Base-by-base conservation (phyloP, 805 yeast genomes). In the Wickerhamomyces mucosus region DNA sequence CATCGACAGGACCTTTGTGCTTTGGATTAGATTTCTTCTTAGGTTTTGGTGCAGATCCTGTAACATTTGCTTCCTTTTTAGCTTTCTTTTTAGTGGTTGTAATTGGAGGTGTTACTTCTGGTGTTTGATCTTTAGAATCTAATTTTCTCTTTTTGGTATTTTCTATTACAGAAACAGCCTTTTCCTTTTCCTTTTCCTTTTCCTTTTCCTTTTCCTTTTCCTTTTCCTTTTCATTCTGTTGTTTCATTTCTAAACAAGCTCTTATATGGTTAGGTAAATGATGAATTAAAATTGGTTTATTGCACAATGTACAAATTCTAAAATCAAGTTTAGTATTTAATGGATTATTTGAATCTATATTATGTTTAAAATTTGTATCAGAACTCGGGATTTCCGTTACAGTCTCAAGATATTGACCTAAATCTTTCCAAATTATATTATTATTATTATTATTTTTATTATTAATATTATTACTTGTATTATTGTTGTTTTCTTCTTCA, bases 1-100 rank as follows among this genome's bases (percentile, higher is more conserved):
- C 94, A 54, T 86, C 94, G 16, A 86, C 86, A 4, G 95, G 88
- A 17, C 88, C 79, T 57, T 82, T 71, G 36, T 76, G 65, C 55
- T 80, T 76, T 29, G 75, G 56, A 26, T 66, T 55, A 20, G 72
- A 31, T 45, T 70, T 62, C 53, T 65, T 51, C 53, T 49, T 48
- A 41, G 58, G 43, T 41, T 58, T 48, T 34, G 53, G 36, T 12
- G 32, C 18, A 7, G 37, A 18, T 6, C 16, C n/a, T 15, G 34
- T 12, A 11, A 44, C 48, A 32, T 53, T 51, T 34, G 50, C 48
- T 23, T 44, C 48, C 31, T 45, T 48, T 28, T 46, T 47, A 1
- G 36, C 37, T 22, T 40, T 40, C 17, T 33, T 26, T 12, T 41
- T 35, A n/a, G 38, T 34, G 22, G 37, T 41, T 16, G 38, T 21